phyloP scores from a whole-genome alignment of 1,284 basidiomycete species.

The Mycena sp. region DNA sequence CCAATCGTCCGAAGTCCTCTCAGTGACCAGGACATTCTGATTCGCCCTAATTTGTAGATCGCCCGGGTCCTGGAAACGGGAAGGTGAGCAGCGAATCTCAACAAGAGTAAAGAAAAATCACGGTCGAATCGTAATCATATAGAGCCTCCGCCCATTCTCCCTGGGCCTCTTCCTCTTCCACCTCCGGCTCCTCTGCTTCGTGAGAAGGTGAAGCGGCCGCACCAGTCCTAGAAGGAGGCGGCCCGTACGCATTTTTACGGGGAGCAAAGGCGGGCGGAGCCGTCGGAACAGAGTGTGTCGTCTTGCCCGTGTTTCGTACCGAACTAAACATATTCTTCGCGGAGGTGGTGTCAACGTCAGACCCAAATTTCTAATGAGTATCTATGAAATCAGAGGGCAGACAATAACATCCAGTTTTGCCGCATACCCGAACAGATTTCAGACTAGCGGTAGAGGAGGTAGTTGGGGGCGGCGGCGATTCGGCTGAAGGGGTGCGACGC shows the following conservation, averaged over 20 bases:
- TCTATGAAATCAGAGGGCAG: not conserved
- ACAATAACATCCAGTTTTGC: not conserved
- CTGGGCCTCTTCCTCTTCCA: constrained; percentile 51
- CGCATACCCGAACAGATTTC: constrained; percentile 20
- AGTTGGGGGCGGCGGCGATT: constrained; percentile 12
- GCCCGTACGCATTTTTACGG: constrained; percentile 57
- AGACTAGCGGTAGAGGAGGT: constrained; percentile 12
- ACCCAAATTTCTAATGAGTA: constrained; percentile 59
- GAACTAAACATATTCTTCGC: constrained; percentile 60
- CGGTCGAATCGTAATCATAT: constrained; percentile 77
- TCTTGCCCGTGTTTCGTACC: constrained; percentile 53
- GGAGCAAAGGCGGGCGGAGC: constrained; percentile 58
- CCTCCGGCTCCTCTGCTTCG: constrained; percentile 38
- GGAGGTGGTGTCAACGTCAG: constrained; percentile 64
- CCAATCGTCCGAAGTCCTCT: constrained; percentile 79
- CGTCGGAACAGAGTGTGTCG: constrained; percentile 47
- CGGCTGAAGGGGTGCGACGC: constrained; percentile 17
- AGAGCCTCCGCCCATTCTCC: constrained; percentile 82
- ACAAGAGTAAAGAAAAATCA: constrained; percentile 36
- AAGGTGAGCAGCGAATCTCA: constrained; percentile 1
- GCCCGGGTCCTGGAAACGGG: constrained; percentile 61
- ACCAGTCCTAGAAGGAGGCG: constrained; percentile 59
- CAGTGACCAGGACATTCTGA: constrained; percentile 65
- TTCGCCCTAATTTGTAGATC: constrained; percentile 68
- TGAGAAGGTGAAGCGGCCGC: constrained; percentile 25